Percentiles rank a stretch among this genome's conserved stretches.
phyloP scores from a whole-genome alignment of 306 rosid genomes.

The Lotus japonicus region DNA sequence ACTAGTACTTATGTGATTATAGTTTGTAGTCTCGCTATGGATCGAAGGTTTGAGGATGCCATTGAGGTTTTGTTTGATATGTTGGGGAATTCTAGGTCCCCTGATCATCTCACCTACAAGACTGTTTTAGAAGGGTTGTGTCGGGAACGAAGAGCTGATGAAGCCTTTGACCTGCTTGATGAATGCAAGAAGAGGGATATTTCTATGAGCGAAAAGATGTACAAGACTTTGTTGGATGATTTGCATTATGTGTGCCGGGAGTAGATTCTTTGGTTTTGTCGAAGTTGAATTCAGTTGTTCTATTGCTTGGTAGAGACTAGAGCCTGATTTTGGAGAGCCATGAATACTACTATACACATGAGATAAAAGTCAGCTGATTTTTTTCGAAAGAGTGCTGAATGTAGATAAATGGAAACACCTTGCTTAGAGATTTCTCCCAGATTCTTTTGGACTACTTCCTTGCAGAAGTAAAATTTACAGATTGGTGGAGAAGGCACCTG shows the following conservation, averaged over 20 bases:
- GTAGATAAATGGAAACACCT: neutral
- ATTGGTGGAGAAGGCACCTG: neutral
- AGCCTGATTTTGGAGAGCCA: neutral
- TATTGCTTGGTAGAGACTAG: neutral
- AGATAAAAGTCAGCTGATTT: neutral
- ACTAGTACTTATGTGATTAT: constrained; percentile 55
- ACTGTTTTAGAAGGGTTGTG: constrained; percentile 78
- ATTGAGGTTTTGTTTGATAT: constrained; percentile 60
- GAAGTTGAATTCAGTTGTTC: neutral
- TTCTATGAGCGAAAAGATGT: constrained; percentile 41
- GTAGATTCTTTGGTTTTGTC: constrained; percentile 8
- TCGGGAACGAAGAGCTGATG: constrained; percentile 51
- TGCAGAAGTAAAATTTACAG: neutral
- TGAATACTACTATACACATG: neutral
- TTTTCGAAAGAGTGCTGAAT: neutral
- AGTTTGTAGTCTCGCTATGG: constrained; percentile 68
- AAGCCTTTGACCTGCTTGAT: constrained; percentile 66
- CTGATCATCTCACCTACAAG: constrained; percentile 77
- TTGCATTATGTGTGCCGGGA: constrained; percentile 42
- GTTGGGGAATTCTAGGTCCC: constrained; percentile 58
- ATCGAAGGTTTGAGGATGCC: constrained; percentile 58
- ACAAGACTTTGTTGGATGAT: constrained; percentile 50
- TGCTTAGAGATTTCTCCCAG: neutral
- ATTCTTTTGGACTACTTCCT: neutral
- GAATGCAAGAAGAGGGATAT: constrained; percentile 58